Evolutionary conservation across 441 rosid species (phyloP), one percentile per base, ranked within the genome.

Genomic region (Pelargonium fulgidum): DNA sequence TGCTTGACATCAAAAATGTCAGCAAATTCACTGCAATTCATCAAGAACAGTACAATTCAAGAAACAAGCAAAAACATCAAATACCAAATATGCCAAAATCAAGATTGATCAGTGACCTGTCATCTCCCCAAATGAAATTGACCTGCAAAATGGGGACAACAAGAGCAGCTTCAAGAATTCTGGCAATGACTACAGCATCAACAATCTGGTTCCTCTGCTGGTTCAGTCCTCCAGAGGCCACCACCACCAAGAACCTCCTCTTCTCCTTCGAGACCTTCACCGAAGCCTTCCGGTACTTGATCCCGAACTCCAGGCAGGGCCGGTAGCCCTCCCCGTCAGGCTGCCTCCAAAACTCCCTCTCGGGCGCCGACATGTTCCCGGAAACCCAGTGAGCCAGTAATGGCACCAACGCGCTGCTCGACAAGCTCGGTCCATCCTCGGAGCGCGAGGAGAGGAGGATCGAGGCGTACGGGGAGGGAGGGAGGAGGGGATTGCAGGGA

Each of bases 141-240:
- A 88, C 85, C 80, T 87, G 88, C 86, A 90, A 80, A 63, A 90
- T 73, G 0, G 94, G 97, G 62, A 87, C 84, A 75, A 90, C 97
- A 72, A 90, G 77, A 65, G 91, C 84, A 13, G 92, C 91, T 79
- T 81, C 91, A 66, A 90, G 92, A 81, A 88, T 82, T 77, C 85
- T 81, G 0, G 97, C 92, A 22, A 90, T 86, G 4, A 90, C 90
- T 65, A 90, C 96, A 65, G 92, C 92, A 66, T 90, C 90, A 58
- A 86, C 81, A 63, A 90, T 88, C 80, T 90, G 93, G 79, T 84
- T 88, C 71, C 84, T 82, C 69, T 90, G 92, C 72, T 88, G 96
- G 66, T 90, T 85, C 74, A 86, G 67, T 67, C 96, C 96, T 6
- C 96, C 93, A 0, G 90, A 79, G 42, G 75, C 97, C 10, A 89